Percentiles rank a stretch among this genome's conserved stretches.
These are phyloP conservation scores for Pelargonium australe DNA, from an alignment of 441 rosid species.

Conservation along the genomic window DNA sequence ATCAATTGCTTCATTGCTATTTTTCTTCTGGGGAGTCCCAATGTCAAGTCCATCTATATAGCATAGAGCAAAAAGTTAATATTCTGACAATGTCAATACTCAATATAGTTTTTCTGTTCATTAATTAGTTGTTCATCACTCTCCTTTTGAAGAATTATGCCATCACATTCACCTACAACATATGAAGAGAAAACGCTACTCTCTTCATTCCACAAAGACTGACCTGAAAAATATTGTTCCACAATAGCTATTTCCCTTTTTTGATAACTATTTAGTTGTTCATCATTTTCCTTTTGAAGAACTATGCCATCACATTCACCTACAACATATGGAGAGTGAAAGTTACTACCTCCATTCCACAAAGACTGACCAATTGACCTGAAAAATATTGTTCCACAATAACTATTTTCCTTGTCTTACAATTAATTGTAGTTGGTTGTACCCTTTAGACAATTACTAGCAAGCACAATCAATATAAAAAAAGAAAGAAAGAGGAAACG, in stretches of 20 bases:
- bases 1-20: no score
- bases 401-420: background rate
- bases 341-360: background rate
- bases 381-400: background rate
- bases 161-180: background rate
- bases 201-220: background rate
- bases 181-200: background rate
- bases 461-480: background rate
- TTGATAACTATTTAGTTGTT: background rate
- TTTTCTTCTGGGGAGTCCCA: background rate
- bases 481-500: background rate
- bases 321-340: slow-evolving; percentile 1
- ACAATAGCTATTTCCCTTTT: background rate
- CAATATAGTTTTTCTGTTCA: background rate
- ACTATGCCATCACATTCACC: background rate
- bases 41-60: slow-evolving; percentile 6
- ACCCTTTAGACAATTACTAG: background rate
- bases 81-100: background rate
- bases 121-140: background rate
- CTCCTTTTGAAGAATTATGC: background rate
- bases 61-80: background rate
- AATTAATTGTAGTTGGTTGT: background rate
- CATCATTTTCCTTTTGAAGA: background rate
- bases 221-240: background rate
- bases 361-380: background rate